Base-by-base conservation (phyloP, 2,329 filamentous ascomycete species). In the Trichoderma sp. region DNA sequence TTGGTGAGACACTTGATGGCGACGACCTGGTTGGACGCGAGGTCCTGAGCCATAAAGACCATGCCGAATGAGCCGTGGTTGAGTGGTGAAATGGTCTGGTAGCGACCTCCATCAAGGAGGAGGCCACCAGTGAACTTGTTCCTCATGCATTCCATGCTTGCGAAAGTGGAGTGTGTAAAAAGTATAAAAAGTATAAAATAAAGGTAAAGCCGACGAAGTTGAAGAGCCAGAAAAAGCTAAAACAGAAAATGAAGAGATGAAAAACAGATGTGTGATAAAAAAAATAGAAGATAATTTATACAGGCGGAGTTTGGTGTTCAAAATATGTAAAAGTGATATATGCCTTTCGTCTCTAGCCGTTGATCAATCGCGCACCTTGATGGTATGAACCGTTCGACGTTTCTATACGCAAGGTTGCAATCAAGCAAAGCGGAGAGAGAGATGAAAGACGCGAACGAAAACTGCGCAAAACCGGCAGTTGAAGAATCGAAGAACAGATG, bases 21-120 rank as follows among this genome's bases (percentile, higher is more conserved):
- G 74, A 99, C 96, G 70, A 89, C 87, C 70, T 96, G 86, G 74
- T 90, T 88, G 71, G 92, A 97, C 72, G 85, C 79, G 73, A 90
- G 85, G 79, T 99, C 94, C 79, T 87, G 91, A 70, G 95, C 96
- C 82, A 94, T 90, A 82, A 97, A 97, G 76, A 99, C 96, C 93
- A 98, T 96, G 78, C 96, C 96, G 78, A 98, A 99, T 68, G 96
- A 98, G 75, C 96, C 96, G 87, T 97, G 94, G 79, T 99, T 99
- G 83, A 99, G 91, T 69, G 96, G 94, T 74, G 94, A 92, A 77
- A 97, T 87, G 68, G 94, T 97, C 82, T 92, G 86, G 81, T 96
- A 99, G 74, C 96, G 94, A 80, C 93, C 70, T 27, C 69, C 94
- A 79, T 92, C 90, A 78, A 97, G 89, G 78, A 97, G 83, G 81